Base-by-base conservation (phyloP, 2,329 filamentous ascomycete genomes). In the Colletotrichum ledebouriae region DNA sequence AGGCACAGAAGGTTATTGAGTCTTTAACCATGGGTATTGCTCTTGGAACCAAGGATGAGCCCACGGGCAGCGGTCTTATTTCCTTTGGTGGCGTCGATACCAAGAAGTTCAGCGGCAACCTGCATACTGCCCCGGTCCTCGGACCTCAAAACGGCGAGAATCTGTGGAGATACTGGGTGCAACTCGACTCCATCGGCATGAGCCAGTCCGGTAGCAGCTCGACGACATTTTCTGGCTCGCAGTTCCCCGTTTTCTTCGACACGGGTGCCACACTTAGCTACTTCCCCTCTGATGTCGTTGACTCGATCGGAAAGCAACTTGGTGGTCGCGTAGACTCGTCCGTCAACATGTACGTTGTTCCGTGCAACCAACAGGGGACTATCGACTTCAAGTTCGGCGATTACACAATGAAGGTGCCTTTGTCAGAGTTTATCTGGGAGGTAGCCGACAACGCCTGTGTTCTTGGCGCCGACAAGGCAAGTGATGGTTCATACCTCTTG, bases 261-360 rank as follows among this genome's bases (percentile, higher is more conserved):
- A 90, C 87, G 13, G 91, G 91, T 64, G 90, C 87, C 70, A 91
- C 88, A 47, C 80, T 92, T 63, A 90, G 87, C 76, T 88, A 90
- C 70, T 83, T 94, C 2, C 91, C 91, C 3, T 79, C 86, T 67
- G 74, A 80, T 37, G 77, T 92, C 67, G 84, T 87, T 66, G 70
- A 78, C 33, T 72, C 76, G 37, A 78, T 89, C 39, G 81, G 79
- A 74, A 65, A 77, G 59, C 75, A 81, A 72, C 67, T 88, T 7
- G 82, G 81, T 61, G 83, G 86, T 44, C 76, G 79, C 15, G 80
- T 82, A 50, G 79, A 84, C 44, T 46, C 75, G 1, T 72, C 77
- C 33, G 73, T 79, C 3, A 82, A 81, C 9, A 81, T 83, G 50
- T 83, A 86, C 56, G 77, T 86, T 20, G 82, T 90, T 13, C 82